Evolutionary conservation across 306 rosid genomes (phyloP).

Genomic region (Quercus dentata): DNA sequence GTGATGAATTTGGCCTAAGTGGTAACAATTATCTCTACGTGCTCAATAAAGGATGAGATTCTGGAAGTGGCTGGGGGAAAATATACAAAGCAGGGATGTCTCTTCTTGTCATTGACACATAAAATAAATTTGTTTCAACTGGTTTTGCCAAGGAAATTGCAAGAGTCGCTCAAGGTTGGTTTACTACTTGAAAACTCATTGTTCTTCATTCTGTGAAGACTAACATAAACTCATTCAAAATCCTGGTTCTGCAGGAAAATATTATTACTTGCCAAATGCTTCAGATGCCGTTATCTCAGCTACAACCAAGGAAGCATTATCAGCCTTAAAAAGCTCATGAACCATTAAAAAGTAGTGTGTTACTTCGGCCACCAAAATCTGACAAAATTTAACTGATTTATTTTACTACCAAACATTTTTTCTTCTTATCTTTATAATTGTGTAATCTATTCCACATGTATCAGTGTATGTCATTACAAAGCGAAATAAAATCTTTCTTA

Average conservation of each 20-base stretch:
- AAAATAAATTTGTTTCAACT: slow-evolving; percentile 93
- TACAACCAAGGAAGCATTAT: slow-evolving; percentile 80
- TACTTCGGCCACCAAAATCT: background rate
- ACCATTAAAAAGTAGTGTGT: background rate
- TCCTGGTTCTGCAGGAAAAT: slow-evolving; percentile 64
- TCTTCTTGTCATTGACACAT: slow-evolving; percentile 93
- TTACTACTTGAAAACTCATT: slow-evolving; percentile 14
- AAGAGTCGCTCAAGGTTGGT: slow-evolving; percentile 95
- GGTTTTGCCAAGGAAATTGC: slow-evolving; percentile 99
- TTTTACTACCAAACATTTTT: background rate
- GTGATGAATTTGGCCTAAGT: background rate
- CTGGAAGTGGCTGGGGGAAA: slow-evolving; percentile 89
- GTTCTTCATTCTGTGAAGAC: slow-evolving; percentile 11
- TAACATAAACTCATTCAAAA: slow-evolving; percentile 16
- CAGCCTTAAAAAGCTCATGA: slow-evolving; percentile 73
- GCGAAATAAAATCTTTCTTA: background rate
- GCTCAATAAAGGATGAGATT: slow-evolving; percentile 78
- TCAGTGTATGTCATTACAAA: background rate
- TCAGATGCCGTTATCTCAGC: slow-evolving; percentile 89
- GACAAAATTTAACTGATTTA: background rate
- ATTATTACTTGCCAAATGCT: slow-evolving; percentile 94
- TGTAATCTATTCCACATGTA: background rate
- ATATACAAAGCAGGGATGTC: slow-evolving; percentile 96
- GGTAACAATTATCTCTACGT: slow-evolving; percentile 2
- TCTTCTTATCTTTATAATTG: no score